Evolutionary conservation across 2,329 filamentous ascomycete species (phyloP), one percentile per base, ranked within the genome.

Genomic region (Pseudohalonectria lignicola): DNA sequence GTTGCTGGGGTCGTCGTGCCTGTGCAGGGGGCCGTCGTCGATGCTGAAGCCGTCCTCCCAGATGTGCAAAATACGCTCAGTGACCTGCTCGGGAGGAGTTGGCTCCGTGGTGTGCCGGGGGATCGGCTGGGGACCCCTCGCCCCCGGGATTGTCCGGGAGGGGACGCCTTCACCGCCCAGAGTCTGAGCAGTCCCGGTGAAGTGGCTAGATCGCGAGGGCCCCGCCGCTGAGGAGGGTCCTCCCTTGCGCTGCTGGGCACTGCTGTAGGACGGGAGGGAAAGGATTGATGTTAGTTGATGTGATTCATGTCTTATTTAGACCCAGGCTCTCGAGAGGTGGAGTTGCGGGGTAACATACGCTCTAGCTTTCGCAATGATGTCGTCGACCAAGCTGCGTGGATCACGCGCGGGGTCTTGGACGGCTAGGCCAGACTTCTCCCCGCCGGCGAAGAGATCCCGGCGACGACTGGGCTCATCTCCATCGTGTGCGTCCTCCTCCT

Each of bases 31-130:
- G 20, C 86, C 86, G 50, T 92, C 83, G 42, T 88, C 85, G 43
- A 93, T 78, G 46, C 83, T 90, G 62, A 92, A 90, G 12, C 86
- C 86, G 53, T 93, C 80, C 31, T 73, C 71, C 86, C 86, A 93
- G 32, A 92, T 69, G 51, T 90, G 85, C 38, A 93, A 67, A 10
- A 76, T 72, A 36, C 84, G 78, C 36, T 76, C 75, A 8, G 25
- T 26, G 7, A 13, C 16, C 19, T 19, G 36, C 43, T 82, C 76
- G 5, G 73, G 69, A 38, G 49, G 52, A 7, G 55, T 49, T 34
- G 51, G 50, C 41, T 46, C 54, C 36, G 54, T 55, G 26, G 51
- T 48, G 44, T 46, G 37, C 43, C 34, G 29, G 25, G 47, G 44
- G n/a, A 48, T 44, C 2, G 54, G 45, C n/a, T n/a, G n/a, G 13